Evolutionary conservation across 108 stramenopile species (phyloP), one percentile per base, ranked within the genome.

Genomic region (Stephanodiscus triporus): DNA sequence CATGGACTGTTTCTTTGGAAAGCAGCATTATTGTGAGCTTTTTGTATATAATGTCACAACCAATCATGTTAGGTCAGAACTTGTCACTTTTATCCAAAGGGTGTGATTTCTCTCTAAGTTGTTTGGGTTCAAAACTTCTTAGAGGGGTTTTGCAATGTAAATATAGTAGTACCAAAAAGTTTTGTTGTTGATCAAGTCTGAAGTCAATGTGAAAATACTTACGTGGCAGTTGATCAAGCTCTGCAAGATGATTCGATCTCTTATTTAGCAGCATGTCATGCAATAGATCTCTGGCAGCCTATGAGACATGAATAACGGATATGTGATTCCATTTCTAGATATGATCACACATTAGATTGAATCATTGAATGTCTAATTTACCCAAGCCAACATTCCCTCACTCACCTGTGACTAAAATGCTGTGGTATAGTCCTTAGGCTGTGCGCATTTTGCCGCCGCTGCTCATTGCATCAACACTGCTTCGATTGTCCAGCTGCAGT

Each of bases 351-450:
- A 50, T 50, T 50, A 50, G 4, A 50, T 4, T 4, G 9, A 4
- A 9, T 50, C 4, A 4, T 4, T 8, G 49, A 50, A 20, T 9
- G 36, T 6, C 36, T 13, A 45, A 13, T 45, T 10, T 45, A 10
- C 8, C 43, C 43, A n/a, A 8, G 10, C 43, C 43, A 10, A 13
- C 43, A n/a, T n/a, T n/a, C n/a, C n/a, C n/a, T n/a, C n/a, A 45
- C 20, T 50, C 49, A 50, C 49, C 49, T 50, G 7, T 10, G 87
- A 85, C 88, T 88, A 91, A 30, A 74, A 73, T 2, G 75, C 70
- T 14, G 83, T 65, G 1, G 64, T 64, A 30, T 66, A 67, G 22
- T 22, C 47, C 22, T n/a, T 49, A 8, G 60, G 53, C 29, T 78
- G 77, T 2, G 29, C 16, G 90, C 6, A 75, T 81, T 53, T 55